Evolutionary conservation across 495 filamentous ascomycete genomes (phyloP), one percentile per base, ranked within the genome.

Genomic region (Rhizodiscina lignyota): DNA sequence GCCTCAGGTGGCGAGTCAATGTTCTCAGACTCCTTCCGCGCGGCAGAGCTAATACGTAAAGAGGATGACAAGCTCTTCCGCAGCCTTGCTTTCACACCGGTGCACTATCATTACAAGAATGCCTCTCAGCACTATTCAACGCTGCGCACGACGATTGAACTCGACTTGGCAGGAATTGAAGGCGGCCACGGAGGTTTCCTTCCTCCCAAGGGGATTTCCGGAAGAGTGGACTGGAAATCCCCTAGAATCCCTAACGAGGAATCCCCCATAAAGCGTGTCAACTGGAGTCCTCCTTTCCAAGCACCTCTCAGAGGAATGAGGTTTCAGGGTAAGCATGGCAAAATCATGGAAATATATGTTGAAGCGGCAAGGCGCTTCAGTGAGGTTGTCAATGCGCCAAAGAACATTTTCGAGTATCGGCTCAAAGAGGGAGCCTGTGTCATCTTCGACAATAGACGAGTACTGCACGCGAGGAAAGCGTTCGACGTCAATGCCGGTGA

Each of bases 401-500:
- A 55, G 0, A 67, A 64, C 22, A 49, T 75, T 27, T 78, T 75
- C 47, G 65, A 91, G 59, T 56, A 79, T 29, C 79, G 74, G 51
- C 52, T 96, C 41, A 52, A 74, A 28, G 73, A 76, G 5, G 86
- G 87, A 5, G 72, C 87, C 38, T 87, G 80, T 43, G 83, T 79
- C 19, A 67, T 96, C 12, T 94, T 96, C 53, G 72, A 84, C 44
- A 96, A 96, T 49, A 55, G 71, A 17, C 64, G 83, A 5, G 59
- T 87, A 3, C 49, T 86, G 23, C 87, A 96, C 59, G 86, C 79
- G 0, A 62, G 87, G 18, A 61, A 59, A 5, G 62, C 70, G 26
- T 96, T 94, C 56, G 65, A 79, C 42, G 58, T 67, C 5, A 36
- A 36, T 1, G 63, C 64, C 1, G 74, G 73, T 4, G 65, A 71